Evolutionary conservation across 2,329 filamentous ascomycete genomes (phyloP).

Genomic region (Curvularia sp.): DNA sequence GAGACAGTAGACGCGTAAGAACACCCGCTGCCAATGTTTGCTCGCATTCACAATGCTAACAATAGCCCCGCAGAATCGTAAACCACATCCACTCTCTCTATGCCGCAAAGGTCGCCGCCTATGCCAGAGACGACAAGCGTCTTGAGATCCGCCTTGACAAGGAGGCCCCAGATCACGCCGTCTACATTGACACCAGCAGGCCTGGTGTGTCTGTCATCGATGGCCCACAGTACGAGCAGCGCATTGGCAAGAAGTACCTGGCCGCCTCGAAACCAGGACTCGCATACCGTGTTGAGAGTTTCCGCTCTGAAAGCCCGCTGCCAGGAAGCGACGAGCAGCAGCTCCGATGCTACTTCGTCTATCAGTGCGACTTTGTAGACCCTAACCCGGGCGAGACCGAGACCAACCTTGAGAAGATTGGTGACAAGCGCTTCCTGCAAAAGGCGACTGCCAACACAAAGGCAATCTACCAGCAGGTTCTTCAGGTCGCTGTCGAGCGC

Average conservation of each 20-base stretch:
- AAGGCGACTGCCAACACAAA: conserved; percentile 97
- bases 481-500: conserved; percentile 80
- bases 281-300: conserved; percentile 94
- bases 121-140: conserved; percentile 89
- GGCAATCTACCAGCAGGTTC: conserved; percentile 92
- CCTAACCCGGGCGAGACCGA: conserved; percentile 75
- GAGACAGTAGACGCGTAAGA: conserved; percentile 75
- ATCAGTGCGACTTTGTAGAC: conserved; percentile 90
- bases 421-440: conserved; percentile 90
- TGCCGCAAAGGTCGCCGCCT: conserved; percentile 93
- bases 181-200: conserved; percentile 97
- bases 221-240: conserved; percentile 91
- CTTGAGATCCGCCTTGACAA: conserved; percentile 95
- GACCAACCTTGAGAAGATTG: conserved; percentile 88
- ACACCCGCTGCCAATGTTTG: not conserved
- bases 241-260: conserved; percentile 94
- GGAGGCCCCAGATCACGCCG: conserved; percentile 91
- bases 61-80: conserved; percentile 65
- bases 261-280: conserved; percentile 74
- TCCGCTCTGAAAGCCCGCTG: conserved; percentile 85
- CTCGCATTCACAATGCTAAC: conserved; percentile 19
- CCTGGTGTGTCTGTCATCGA: conserved; percentile 78
- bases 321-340: conserved; percentile 79
- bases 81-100: conserved; percentile 96
- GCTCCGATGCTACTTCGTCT: conserved; percentile 97